Conservation (phyloP, 73 alveolate genomes). For the Blepharisma stoltei region DNA sequence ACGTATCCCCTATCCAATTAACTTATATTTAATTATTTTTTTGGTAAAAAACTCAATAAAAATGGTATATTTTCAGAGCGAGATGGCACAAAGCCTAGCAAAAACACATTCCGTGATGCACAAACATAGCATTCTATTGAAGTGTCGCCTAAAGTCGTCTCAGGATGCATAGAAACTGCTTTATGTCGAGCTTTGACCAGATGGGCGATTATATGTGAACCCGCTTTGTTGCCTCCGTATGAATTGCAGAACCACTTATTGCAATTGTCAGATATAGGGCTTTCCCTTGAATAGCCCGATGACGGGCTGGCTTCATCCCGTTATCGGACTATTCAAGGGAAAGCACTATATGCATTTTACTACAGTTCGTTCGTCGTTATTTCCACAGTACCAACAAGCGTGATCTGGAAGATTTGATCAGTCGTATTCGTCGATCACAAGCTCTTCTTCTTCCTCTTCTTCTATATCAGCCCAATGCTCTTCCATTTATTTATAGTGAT, state of each 20-base stretch:
- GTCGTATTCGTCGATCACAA: neutral
- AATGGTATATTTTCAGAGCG: constrained; percentile 68
- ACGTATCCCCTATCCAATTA: no score
- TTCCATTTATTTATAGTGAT: neutral
- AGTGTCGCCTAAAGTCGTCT: constrained; percentile 86
- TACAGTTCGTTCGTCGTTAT: constrained; percentile 65
- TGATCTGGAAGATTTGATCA: constrained; percentile 21
- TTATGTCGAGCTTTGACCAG: constrained; percentile 86
- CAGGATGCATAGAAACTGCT: constrained; percentile 82
- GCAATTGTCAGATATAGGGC: constrained; percentile 74
- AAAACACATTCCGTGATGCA: constrained; percentile 81
- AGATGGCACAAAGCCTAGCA: constrained; percentile 84
- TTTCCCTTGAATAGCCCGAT: no score
- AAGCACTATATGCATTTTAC: constrained; percentile 82
- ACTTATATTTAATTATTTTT: neutral
- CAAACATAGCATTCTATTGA: constrained; percentile 92
- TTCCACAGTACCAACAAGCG: constrained; percentile 84
- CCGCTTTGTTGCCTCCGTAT: constrained; percentile 58
- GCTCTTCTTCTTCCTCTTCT: neutral
- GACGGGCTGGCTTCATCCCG: no score
- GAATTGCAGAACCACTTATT: constrained; percentile 89
- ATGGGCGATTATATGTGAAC: constrained; percentile 82
- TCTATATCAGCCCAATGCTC: neutral
- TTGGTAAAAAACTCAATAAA: no score
- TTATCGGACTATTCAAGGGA: no score